Base-by-base conservation (phyloP, 129 eudicot genomes). In the Chrysanthemum lavandulifolium region DNA sequence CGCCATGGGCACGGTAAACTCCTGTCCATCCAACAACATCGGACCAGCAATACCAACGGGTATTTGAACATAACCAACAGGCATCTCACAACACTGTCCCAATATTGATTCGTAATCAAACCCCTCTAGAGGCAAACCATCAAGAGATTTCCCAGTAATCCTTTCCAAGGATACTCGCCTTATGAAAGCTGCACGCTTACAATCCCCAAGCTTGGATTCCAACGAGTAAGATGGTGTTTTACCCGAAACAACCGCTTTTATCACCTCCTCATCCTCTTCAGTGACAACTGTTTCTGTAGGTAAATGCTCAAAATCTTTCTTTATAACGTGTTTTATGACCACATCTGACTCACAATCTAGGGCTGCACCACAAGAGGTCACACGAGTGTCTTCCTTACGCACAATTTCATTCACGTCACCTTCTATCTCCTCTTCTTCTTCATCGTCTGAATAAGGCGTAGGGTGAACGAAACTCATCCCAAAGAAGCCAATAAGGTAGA, bases 11-110 rank as follows among this genome's bases (percentile, higher is more conserved):
- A 89, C 90, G 1, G 74, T 66, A 31, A 75, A 86, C 77, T 89
- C 92, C 25, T 40, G 64, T 13, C 86, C 90, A 11, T 89, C 82
- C n/a, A 89, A 47, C 80, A 86, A 80, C 80, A 86, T 15, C 31
- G 87, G 91, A 1, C 91, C 91, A 0, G 80, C 85, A 49, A 89
- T 72, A 0, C 96, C 96, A 55, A 89, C 96, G 1, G 96, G 96
- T 33, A 86, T 84, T 55, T 89, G 96, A 6, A 84, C 83, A 51
- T 84, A 86, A 10, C 96, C 96, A 3, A 89, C 86, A 1, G 96
- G 92, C 96, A 89, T 89, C 70, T 89, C 96, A 13, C 96, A 89
- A 73, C 96, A 89, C 68, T 89, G 96, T n/a, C 96, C 96, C 65
- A 89, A 63, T n/a, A 89, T 89, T 1, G 96, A 75, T 0, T 89